These are phyloP conservation scores for Phytophthora syringae DNA, from an alignment of 352 stramenopile genomes.

Conservation along the genomic window DNA sequence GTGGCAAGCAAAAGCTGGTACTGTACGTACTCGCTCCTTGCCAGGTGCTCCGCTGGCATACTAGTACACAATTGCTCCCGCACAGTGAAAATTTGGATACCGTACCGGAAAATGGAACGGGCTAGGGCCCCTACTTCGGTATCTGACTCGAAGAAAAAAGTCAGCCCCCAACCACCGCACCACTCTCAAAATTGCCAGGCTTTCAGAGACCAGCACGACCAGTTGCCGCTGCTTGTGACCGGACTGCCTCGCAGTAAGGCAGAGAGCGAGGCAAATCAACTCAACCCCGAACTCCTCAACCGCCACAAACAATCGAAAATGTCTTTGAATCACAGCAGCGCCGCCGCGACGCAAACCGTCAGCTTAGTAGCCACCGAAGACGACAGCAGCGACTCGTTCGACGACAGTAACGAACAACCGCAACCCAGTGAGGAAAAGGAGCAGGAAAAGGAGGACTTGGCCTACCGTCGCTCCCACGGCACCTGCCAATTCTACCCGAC, in stretches of 20 bases:
- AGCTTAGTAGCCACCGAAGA: constrained; percentile 11
- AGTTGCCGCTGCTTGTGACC: not conserved
- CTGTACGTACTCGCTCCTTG: no score
- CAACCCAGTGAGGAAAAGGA: constrained; percentile 6
- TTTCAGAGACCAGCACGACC: not conserved
- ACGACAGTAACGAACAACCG: constrained; percentile 20
- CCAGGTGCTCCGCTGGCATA: no score
- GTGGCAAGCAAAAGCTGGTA: not conserved
- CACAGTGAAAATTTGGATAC: constrained; percentile 11
- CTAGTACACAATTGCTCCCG: not conserved
- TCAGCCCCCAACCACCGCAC: constrained; percentile 12
- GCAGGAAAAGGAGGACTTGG: not conserved
- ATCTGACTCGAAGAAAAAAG: constrained; percentile 26
- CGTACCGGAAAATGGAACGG: not conserved
- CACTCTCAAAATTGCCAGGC: constrained; percentile 20
- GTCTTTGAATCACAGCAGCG: not conserved
- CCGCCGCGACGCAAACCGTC: constrained; percentile 1
- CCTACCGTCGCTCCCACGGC: constrained; percentile 44
- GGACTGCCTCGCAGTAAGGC: not conserved
- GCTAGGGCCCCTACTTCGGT: no score
- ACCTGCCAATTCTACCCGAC: constrained; percentile 50
- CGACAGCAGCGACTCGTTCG: not conserved
- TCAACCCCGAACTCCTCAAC: not conserved
- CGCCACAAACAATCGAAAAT: not conserved
- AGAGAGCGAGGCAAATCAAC: constrained; percentile 18